Base-by-base conservation (phyloP, 2,329 filamentous ascomycete species). In the Tothia fuscella region DNA sequence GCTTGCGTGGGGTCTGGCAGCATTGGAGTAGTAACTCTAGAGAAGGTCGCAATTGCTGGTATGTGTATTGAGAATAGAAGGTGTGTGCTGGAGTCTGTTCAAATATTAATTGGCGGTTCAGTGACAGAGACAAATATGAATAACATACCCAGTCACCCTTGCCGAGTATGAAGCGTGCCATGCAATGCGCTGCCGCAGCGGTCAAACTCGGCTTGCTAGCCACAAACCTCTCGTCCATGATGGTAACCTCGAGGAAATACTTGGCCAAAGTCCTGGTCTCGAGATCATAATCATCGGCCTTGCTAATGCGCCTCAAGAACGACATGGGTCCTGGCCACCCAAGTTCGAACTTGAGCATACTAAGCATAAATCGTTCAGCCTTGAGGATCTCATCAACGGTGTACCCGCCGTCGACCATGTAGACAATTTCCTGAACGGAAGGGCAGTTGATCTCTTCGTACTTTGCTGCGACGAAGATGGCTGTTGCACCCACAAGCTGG, bases 271-370 rank as follows among this genome's bases (percentile, higher is more conserved):
- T 96, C 28, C 91, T 77, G 9, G 89, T 95, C 64, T 98, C 89
- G 35, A 94, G 69, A 56, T 98, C 88, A 56, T 96, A 98, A 56
- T 95, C 87, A 57, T 98, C 91, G 12, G 91, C 91, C 67, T 96
- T 96, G 78, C 89, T 96, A 62, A 96, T 91, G 43, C 89, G 80
- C 46, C 91, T 78, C 47, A 98, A 71, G 64, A 98, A 98, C 67
- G 87, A 95, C 89, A 98, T 95, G 1, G 91, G 91, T 32, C 91
- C 91, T n/a, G 91, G 91, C 82, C 86, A 96, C 40, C 91, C 91
- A 41, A 98, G 76, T 63, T 95, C 87, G 57, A 94, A 98, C 53
- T 86, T 76, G 41, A 98, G 76, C 81, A 95, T 93, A 62, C 78
- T 93, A 39, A 98, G 75, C 88, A 98, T 98, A 67, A 94, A 96